These are phyloP conservation scores for Paramecium primaurelia DNA, from an alignment of 73 alveolate species.

Conservation along the genomic window DNA sequence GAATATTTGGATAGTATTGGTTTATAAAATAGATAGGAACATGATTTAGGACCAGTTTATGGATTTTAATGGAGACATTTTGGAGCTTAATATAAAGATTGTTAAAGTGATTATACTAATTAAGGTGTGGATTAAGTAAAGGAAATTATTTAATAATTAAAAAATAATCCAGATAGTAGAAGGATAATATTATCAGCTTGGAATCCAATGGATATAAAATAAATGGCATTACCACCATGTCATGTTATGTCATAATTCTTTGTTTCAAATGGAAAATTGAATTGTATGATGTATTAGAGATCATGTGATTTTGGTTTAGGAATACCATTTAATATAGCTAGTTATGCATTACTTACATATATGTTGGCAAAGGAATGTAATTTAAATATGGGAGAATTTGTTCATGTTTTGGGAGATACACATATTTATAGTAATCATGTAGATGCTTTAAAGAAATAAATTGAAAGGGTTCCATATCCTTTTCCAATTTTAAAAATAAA, in stretches of 20 bases:
- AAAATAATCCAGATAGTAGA: constrained; percentile 71
- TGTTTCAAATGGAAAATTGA: constrained; percentile 77
- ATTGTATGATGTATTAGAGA: constrained; percentile 75
- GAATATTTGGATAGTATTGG: constrained; percentile 89
- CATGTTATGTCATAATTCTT: constrained; percentile 93
- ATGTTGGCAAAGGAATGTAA: constrained; percentile 90
- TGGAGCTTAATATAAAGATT: constrained; percentile 94
- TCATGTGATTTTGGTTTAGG: constrained; percentile 93
- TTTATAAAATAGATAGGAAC: constrained; percentile 82
- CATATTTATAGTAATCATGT: constrained; percentile 95
- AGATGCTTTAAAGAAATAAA: constrained; percentile 79
- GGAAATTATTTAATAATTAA: constrained; percentile 74
- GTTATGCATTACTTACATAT: constrained; percentile 89
- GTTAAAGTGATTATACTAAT: constrained; percentile 83
- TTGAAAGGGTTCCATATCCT: constrained; percentile 90
- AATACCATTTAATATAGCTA: constrained; percentile 95
- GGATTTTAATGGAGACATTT: constrained; percentile 80
- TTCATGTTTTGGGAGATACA: constrained; percentile 92
- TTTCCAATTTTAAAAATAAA: constrained; percentile 86
- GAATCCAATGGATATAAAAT: constrained; percentile 87
- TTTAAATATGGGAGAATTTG: constrained; percentile 78
- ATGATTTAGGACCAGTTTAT: constrained; percentile 96
- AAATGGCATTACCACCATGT: constrained; percentile 99
- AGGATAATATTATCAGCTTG: constrained; percentile 93
- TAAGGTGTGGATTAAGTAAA: constrained; percentile 74